Conservation (phyloP, 768 basidiomycete species). For the Gelatoporia subvermispora region DNA sequence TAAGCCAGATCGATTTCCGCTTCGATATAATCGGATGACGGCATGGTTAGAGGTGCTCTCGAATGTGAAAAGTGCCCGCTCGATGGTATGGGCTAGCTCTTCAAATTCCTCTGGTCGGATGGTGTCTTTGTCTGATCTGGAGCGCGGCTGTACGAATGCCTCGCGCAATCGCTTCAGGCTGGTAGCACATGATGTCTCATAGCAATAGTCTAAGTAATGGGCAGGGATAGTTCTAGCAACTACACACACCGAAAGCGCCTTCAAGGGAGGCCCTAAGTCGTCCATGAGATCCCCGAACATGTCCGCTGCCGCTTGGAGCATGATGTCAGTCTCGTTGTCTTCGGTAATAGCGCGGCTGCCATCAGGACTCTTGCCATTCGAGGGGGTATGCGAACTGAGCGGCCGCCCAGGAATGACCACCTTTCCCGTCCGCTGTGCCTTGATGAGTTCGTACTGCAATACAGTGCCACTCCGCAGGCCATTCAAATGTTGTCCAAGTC, state of each 20-base stretch:
- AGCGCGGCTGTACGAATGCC: constrained; percentile 46
- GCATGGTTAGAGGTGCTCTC: constrained; percentile 84
- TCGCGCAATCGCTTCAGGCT: constrained; percentile 62
- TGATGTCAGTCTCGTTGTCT: constrained; percentile 28
- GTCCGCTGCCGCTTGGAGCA: constrained; percentile 57
- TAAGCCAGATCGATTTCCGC: constrained; percentile 33
- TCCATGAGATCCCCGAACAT: constrained; percentile 79
- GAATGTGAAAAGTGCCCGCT: constrained; percentile 65
- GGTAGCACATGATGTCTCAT: constrained; percentile 53
- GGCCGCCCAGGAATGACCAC: constrained; percentile 26
- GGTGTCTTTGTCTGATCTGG: constrained; percentile 16
- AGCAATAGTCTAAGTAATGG: neutral
- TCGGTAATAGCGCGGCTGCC: neutral
- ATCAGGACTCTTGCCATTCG: neutral
- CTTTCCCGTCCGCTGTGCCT: constrained; percentile 47
- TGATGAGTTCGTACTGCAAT: constrained; percentile 78
- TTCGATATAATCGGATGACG: constrained; percentile 64
- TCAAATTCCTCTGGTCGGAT: constrained; percentile 53
- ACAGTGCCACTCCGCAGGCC: constrained; percentile 81
- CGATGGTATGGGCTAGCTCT: constrained; percentile 59
- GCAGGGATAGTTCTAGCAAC: neutral
- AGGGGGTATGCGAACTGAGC: neutral
- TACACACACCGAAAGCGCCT: constrained; percentile 59
- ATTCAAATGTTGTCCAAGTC: constrained; percentile 91
- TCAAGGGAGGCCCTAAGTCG: constrained; percentile 74